Evolutionary conservation across 306 rosid species (phyloP).

Genomic region (Dalbergia cochinchinensis): DNA sequence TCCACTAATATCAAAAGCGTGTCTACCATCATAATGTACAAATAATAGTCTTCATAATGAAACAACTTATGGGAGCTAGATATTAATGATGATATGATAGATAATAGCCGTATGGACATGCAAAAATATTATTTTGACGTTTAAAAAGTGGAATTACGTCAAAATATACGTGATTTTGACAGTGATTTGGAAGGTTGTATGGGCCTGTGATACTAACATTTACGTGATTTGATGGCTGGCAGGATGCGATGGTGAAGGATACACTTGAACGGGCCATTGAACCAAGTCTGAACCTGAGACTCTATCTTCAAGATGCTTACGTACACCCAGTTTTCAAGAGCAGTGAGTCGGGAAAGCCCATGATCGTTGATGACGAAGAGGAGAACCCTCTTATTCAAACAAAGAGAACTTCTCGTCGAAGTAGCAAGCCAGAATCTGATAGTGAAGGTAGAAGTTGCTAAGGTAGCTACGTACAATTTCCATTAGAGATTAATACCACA

Average conservation of each 20-base stretch:
- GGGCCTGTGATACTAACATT: not conserved
- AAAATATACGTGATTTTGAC: too few relatives aligned
- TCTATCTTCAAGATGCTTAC: slow-evolving; percentile 76
- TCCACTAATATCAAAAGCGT: too few relatives aligned
- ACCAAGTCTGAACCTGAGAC: slow-evolving; percentile 75
- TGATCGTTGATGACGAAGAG: slow-evolving; percentile 73
- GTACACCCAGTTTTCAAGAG: slow-evolving; percentile 79
- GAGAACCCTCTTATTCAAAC: slow-evolving; percentile 79
- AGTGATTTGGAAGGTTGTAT: too few relatives aligned
- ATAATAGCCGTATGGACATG: too few relatives aligned
- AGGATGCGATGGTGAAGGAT: slow-evolving; percentile 97
- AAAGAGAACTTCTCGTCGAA: slow-evolving; percentile 57
- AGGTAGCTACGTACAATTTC: slow-evolving; percentile 1
- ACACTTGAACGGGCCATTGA: slow-evolving; percentile 82
- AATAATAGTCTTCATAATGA: too few relatives aligned
- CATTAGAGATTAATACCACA: slow-evolving; percentile 25
- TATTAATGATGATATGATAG: too few relatives aligned
- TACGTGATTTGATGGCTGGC: slow-evolving; percentile 47
- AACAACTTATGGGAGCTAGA: too few relatives aligned
- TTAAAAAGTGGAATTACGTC: too few relatives aligned
- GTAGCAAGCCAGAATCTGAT: slow-evolving; percentile 64
- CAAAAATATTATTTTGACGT: too few relatives aligned
- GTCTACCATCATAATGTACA: too few relatives aligned
- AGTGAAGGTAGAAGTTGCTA: slow-evolving; percentile 24
- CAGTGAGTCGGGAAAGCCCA: slow-evolving; percentile 43